Evolutionary conservation across 2,329 filamentous ascomycete species (phyloP).

Genomic region (Lithohypha guttulata): DNA sequence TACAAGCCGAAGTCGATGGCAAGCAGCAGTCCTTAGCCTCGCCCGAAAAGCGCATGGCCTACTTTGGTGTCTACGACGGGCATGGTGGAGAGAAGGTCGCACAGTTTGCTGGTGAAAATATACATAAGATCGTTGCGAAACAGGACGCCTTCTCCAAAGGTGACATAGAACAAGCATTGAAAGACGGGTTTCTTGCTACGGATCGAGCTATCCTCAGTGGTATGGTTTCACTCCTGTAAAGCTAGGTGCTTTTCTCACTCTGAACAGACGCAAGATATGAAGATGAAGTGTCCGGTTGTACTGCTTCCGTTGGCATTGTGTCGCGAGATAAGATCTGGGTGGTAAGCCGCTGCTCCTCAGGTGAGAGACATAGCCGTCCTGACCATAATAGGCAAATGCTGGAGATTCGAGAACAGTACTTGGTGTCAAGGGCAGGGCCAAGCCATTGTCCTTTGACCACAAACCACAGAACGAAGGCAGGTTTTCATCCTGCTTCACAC

Average conservation of each 20-base stretch:
- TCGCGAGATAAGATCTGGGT: conserved; percentile 88
- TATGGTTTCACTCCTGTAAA: conserved; percentile 34
- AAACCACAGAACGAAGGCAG: conserved; percentile 96
- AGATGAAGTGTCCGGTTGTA: conserved; percentile 96
- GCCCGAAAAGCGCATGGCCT: conserved; percentile 67
- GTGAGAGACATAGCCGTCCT: conserved; percentile 15
- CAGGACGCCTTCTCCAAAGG: conserved; percentile 87
- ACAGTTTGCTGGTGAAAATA: conserved; percentile 79
- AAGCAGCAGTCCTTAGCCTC: conserved; percentile 49
- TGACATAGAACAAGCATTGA: conserved; percentile 88
- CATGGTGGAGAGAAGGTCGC: conserved; percentile 97
- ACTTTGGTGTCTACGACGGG: conserved; percentile 96
- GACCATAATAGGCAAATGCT: conserved; percentile 66
- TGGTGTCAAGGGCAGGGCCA: conserved; percentile 92
- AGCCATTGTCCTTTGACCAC: conserved; percentile 97
- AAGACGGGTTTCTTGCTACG: conserved; percentile 93
- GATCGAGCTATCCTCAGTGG: conserved; percentile 92
- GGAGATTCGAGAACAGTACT: conserved; percentile 92
- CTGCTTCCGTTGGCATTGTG: conserved; percentile 81
- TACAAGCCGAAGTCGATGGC: conserved; percentile 51
- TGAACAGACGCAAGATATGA: conserved; percentile 82
- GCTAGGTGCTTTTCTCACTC: conserved; percentile 16
- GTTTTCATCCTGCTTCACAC: conserved; percentile 9
- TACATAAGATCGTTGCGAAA: conserved; percentile 88
- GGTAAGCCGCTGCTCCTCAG: conserved; percentile 48